Base-by-base conservation (phyloP, 805 yeast genomes). In the Starmerella potacharoeniae region DNA sequence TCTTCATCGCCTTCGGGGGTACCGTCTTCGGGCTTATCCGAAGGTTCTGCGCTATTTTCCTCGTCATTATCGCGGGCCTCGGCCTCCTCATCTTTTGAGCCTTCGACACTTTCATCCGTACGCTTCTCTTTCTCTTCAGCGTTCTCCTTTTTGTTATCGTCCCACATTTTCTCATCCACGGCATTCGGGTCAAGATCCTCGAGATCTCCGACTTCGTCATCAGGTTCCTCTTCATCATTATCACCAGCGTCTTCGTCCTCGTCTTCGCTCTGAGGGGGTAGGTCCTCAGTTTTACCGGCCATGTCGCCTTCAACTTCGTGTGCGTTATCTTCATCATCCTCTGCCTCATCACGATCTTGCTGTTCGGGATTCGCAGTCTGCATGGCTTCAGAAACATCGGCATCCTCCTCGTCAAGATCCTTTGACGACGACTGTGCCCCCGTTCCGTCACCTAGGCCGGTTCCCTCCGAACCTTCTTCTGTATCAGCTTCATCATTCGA, bases 121-220 rank as follows among this genome's bases (percentile, higher is more conserved):
- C 88, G 86, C 66, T 89, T 89, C 64, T 89, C 96, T 65, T 87
- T 65, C 14, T 63, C 62, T 31, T 79, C 76, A 59, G 79, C 79
- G 14, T 83, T 88, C 55, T 81, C 77, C 11, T 84, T 86, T 66
- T 91, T 89, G 64, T 90, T 89, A 64, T 90, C 97, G 65, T 91
- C 93, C 96, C 97, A 91, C 96, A 88, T 88, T 71, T 88, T 91
- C 61, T 91, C 97, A 67, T 91, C 97, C 50, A 91, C 81, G 3
- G 96, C 95, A 69, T 89, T 87, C 1, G 96, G 96, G 74, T 90
- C 97, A 59, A 84, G 74, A 55, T 88, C 95, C 67, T 86, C 95
- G 35, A 91, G 71, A 64, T 90, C 86, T 60, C 91, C 97, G 43
- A 89, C 77, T 65, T 89, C 91, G 60, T 90, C 96, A 65, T 90